Percentiles rank a stretch among this genome's conserved stretches.
Evolutionary conservation across 495 filamentous ascomycete genomes (phyloP).

Genomic region (Trichoderma reesei): DNA sequence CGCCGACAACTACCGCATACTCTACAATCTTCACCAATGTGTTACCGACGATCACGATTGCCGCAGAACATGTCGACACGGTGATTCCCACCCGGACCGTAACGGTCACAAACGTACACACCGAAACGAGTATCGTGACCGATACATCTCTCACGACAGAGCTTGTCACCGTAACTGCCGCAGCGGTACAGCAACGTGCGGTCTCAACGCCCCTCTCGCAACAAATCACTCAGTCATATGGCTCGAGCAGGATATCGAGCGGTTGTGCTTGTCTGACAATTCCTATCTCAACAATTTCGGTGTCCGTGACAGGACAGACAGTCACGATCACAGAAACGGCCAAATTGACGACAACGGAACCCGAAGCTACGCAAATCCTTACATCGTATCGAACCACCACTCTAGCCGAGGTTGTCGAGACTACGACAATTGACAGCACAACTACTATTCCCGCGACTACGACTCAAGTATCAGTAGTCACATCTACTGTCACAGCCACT

Average conservation of each 20-base stretch:
- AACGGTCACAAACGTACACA: slow-evolving; percentile 1
- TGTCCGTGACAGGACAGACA: background rate
- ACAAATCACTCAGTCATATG: background rate
- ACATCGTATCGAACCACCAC: background rate
- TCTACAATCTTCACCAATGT: background rate
- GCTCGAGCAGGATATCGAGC: background rate
- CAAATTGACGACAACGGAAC: background rate
- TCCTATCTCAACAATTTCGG: background rate
- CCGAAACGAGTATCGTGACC: background rate
- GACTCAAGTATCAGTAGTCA: background rate
- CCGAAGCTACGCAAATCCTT: background rate
- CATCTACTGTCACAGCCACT: background rate
- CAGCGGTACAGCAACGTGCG: background rate
- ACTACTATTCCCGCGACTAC: background rate
- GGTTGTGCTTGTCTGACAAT: background rate
- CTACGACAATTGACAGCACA: background rate
- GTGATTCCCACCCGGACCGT: background rate
- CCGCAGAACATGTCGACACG: background rate
- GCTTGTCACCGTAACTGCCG: background rate
- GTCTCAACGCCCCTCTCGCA: background rate
- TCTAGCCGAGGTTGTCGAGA: background rate
- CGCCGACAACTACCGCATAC: background rate
- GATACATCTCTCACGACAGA: background rate
- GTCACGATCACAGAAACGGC: background rate
- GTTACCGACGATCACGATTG: background rate